Evolutionary conservation across 2,329 filamentous ascomycete species (phyloP), one percentile per base, ranked within the genome.

Genomic region (Alternaria metachromatica): DNA sequence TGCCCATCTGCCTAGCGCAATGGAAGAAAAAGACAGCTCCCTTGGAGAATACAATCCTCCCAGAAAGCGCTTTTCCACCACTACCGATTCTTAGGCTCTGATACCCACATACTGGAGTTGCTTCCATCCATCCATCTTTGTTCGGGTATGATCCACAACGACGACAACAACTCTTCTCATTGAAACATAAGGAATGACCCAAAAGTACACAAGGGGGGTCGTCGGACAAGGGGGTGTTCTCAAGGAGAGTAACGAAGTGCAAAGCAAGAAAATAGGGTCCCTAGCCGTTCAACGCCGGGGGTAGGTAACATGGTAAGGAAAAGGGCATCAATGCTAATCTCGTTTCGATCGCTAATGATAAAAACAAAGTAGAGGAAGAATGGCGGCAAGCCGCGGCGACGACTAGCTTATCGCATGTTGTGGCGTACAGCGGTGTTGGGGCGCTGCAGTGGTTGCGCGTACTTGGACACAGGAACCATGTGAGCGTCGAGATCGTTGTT

Each of bases 381-480:
- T 11, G 46, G 23, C 37, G 21, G 46, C 45, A 48, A 18, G 28
- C 33, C 44, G 26, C 33, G 12, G 25, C 20, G 44, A 21, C 23
- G 48, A 26, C 44, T 15, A 13, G 33, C 58, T 61, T 51, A 69
- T 23, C 53, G 67, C 21, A 53, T 41, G 44, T 63, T 59, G 37
- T 63, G 61, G 41, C 69, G 65, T n/a, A 70, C 43, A 41, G 61
- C 46, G 49, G 68, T 70, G 57, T 62, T 67, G 41, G 71, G 73
- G 56, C 74, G 70, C 18, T 66, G 64, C 12, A 78, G 67, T n/a
- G 76, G 75, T 12, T 69, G 67, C 26, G 78, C 74, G 66, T 76
- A 80, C 71, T 80, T 80, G 43, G 76, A 79, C 11, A 80, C 75
- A 18, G 78, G 78, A 15, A 77, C 63, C 67, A 77, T 69, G 62